Evolutionary conservation across 371 early-diverging fungal species (phyloP).

Genomic region (Apophysomyces trapeziformis): DNA sequence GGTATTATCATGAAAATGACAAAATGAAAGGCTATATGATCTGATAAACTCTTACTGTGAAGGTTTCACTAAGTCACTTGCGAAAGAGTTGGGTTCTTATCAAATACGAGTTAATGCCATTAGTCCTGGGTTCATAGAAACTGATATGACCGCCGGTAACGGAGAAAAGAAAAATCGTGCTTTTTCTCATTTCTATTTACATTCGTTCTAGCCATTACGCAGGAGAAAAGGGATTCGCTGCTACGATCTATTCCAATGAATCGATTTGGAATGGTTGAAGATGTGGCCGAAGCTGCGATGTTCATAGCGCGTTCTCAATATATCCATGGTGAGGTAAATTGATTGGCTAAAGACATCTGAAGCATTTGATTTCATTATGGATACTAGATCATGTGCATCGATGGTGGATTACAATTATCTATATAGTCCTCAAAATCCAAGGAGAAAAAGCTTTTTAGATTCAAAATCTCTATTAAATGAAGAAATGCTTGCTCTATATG

Average conservation of each 20-base stretch:
- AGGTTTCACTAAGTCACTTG: constrained; percentile 82
- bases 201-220: neutral
- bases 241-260: constrained; percentile 57
- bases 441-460: too few species aligned
- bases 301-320: constrained; percentile 71
- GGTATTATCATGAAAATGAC: constrained; percentile 44
- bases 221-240: constrained; percentile 39
- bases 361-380: neutral
- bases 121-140: constrained; percentile 89
- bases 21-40: neutral
- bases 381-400: neutral
- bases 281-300: constrained; percentile 69
- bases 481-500: too few species aligned
- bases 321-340: constrained; percentile 71
- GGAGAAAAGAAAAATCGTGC: neutral
- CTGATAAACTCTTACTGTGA: neutral
- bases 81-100: constrained; percentile 78
- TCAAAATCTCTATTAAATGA: too few species aligned
- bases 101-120: constrained; percentile 82
- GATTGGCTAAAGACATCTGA: neutral
- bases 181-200: neutral
- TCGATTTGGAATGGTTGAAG: constrained; percentile 63
- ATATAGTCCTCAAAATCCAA: neutral
- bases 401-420: neutral
- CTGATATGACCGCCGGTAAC: constrained; percentile 78